These are phyloP conservation scores for Epichloe scottii DNA, from an alignment of 2,329 filamentous ascomycete species.

Conservation along the genomic window DNA sequence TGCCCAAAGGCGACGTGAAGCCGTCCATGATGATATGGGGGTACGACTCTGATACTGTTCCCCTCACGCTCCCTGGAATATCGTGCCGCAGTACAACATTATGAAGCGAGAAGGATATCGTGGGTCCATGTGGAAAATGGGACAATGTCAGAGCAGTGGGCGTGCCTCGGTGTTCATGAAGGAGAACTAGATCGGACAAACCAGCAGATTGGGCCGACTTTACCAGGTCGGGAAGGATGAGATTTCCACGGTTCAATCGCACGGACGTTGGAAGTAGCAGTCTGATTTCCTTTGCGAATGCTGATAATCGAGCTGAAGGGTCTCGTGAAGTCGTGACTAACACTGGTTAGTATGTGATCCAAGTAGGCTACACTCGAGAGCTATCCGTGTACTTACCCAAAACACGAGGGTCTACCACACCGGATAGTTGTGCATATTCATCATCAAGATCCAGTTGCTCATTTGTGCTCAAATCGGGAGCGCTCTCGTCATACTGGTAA, in stretches of 20 bases:
- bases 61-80: constrained; percentile 75
- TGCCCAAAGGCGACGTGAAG: constrained; percentile 69
- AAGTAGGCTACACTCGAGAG: not conserved
- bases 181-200: constrained; percentile 71
- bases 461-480: constrained; percentile 51
- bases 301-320: constrained; percentile 70
- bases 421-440: constrained; percentile 84
- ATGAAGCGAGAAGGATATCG: constrained; percentile 66
- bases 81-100: constrained; percentile 90
- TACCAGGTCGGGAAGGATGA: constrained; percentile 77
- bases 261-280: constrained; percentile 75
- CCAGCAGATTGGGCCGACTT: constrained; percentile 68
- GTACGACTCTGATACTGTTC: constrained; percentile 84
- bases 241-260: constrained; percentile 80
- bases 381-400: constrained; percentile 55
- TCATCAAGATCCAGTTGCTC: constrained; percentile 69
- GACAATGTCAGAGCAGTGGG: constrained; percentile 82
- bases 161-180: constrained; percentile 80
- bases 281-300: constrained; percentile 86
- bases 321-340: constrained; percentile 82
- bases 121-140: constrained; percentile 81
- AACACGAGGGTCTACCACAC: constrained; percentile 77
- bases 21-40: constrained; percentile 94
- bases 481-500: constrained; percentile 86
- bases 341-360: not conserved